These are phyloP conservation scores for Flaveria linearis DNA, from an alignment of 129 eudicot species.

Conservation along the genomic window DNA sequence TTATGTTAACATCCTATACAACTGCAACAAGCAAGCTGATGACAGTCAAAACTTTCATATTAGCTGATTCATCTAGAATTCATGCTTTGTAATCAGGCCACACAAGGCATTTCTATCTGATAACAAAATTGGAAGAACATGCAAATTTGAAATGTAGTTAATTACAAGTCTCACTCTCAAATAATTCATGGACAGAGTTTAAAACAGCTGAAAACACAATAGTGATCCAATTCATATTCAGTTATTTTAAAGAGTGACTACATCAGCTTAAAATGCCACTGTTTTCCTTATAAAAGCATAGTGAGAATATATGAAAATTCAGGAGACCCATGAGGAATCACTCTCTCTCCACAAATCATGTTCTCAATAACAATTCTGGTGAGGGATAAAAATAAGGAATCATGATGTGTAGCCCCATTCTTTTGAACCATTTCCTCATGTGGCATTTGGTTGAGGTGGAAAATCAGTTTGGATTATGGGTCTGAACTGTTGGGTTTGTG, in stretches of 20 bases:
- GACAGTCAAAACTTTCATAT: not conserved
- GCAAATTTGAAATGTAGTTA: constrained; percentile 1
- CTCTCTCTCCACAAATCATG: not conserved
- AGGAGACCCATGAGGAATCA: not conserved
- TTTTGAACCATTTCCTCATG: not conserved
- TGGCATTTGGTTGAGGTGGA: not conserved
- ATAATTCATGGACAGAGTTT: not conserved
- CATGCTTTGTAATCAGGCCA: not conserved
- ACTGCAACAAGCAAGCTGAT: not conserved
- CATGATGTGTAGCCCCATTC: not conserved
- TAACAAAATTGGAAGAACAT: not conserved
- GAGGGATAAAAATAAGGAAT: not conserved
- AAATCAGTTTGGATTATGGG: not conserved
- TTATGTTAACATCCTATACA: not conserved
- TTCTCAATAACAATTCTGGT: not conserved
- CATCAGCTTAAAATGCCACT: not conserved
- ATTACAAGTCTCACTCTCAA: not conserved
- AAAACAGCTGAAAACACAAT: not conserved
- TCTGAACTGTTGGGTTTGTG: no score
- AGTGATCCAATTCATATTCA: not conserved
- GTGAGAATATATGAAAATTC: not conserved
- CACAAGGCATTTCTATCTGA: not conserved
- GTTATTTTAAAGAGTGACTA: not conserved
- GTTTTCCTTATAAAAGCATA: not conserved
- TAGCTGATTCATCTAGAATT: not conserved